A percentile compares a stretch with the other conserved stretches of the same genome.
These are phyloP conservation scores for Eutrema japonicum DNA, from an alignment of 345 rosid species.

Conservation along the genomic window DNA sequence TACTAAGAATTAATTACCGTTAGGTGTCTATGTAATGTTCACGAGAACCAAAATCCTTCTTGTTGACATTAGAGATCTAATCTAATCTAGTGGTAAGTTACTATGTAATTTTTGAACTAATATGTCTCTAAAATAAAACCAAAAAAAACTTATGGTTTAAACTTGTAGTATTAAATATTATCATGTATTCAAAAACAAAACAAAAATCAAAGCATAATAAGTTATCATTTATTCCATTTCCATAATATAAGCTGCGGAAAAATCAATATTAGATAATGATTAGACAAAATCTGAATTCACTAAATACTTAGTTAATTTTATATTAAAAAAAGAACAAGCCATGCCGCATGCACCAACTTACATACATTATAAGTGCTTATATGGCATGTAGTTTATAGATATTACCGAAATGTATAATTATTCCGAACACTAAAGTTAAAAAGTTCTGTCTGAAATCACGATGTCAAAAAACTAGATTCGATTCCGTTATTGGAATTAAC, in stretches of 20 bases:
- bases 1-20: not conserved
- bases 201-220: not conserved
- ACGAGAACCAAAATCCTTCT: constrained; percentile 36
- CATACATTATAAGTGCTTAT: constrained; percentile 1
- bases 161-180: constrained; percentile 37
- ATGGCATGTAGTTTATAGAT: constrained; percentile 9
- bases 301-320: constrained; percentile 30
- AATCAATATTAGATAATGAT: constrained; percentile 35
- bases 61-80: constrained; percentile 17
- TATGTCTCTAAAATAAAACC: constrained; percentile 2
- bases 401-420: constrained; percentile 34
- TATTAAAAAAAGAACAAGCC: constrained; percentile 21
- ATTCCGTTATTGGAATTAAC: constrained; percentile 28
- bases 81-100: not conserved
- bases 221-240: constrained; percentile 33
- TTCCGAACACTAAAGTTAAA: constrained; percentile 41
- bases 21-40: constrained; percentile 27
- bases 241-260: constrained; percentile 41
- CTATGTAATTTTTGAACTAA: not conserved
- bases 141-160: constrained; percentile 9
- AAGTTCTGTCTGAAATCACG: constrained; percentile 38
- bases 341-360: constrained; percentile 38
- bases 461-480: constrained; percentile 37
- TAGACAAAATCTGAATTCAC: not conserved
- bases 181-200: not conserved